Evolutionary conservation across 257 asterid genomes (phyloP).

Genomic region (Nicotiana obtusifolia): DNA sequence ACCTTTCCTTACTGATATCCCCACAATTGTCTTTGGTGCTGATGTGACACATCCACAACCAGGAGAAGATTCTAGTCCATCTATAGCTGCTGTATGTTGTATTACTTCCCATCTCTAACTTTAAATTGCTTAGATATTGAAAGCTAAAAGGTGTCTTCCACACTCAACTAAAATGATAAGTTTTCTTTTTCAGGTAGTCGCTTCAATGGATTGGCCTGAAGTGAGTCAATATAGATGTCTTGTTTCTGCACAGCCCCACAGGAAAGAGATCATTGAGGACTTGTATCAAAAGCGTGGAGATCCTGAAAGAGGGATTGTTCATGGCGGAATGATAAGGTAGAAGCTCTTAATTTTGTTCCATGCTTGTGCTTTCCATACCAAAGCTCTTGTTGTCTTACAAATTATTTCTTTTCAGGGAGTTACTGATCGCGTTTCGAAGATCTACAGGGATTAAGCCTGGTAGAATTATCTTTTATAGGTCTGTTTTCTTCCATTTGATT

Average conservation of each 20-base stretch:
- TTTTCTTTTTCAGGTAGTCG: conserved; percentile 63
- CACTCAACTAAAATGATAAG: not conserved
- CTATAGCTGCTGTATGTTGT: conserved; percentile 71
- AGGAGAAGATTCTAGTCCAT: conserved; percentile 80
- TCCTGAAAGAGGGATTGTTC: conserved; percentile 32
- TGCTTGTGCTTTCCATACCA: not conserved
- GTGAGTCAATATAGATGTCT: conserved; percentile 63
- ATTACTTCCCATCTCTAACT: not conserved
- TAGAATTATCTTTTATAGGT: conserved; percentile 77
- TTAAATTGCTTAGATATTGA: not conserved
- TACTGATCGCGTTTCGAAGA: conserved; percentile 35
- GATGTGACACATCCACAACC: conserved; percentile 92
- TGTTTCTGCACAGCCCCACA: conserved; percentile 71
- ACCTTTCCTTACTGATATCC: conserved; percentile 38
- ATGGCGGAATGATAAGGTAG: conserved; percentile 72
- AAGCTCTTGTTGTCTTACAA: not conserved
- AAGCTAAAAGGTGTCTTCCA: not conserved
- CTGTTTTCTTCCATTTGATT: not conserved
- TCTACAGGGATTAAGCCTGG: conserved; percentile 37
- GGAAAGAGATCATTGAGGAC: conserved; percentile 66
- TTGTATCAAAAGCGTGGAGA: conserved; percentile 29
- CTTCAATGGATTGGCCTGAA: conserved; percentile 92
- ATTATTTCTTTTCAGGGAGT: conserved; percentile 45
- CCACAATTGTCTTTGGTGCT: conserved; percentile 82
- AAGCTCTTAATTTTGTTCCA: not conserved